A percentile compares a stretch with the other conserved stretches of the same genome.
Evolutionary conservation across 306 rosid species (phyloP).

Genomic region (Myrica gale): DNA sequence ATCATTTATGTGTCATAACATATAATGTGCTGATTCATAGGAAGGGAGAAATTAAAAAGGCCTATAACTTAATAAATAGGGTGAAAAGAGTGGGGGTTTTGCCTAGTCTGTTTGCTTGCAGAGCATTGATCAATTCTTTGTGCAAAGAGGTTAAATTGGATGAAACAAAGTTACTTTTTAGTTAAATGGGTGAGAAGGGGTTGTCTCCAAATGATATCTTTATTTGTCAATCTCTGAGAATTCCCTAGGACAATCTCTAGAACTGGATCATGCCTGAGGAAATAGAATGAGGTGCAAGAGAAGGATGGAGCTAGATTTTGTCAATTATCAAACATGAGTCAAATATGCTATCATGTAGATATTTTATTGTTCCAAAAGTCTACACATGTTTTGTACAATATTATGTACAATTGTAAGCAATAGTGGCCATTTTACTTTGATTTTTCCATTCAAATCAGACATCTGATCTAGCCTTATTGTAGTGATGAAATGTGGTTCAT

Average conservation of each 20-base stretch:
- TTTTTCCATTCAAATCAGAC: no score
- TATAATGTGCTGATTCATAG: slow-evolving; percentile 64
- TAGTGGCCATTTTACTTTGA: no score
- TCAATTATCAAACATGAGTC: no score
- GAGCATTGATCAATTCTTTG: slow-evolving; percentile 67
- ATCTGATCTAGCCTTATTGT: slow-evolving; percentile 87
- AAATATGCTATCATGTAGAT: no score
- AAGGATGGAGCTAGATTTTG: neutral
- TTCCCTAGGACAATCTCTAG: neutral
- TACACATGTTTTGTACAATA: no score
- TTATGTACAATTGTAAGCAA: no score
- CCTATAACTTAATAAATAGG: slow-evolving; percentile 59
- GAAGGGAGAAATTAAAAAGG: slow-evolving; percentile 50
- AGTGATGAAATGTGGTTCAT: slow-evolving; percentile 35
- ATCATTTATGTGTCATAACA: no score
- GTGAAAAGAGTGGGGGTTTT: slow-evolving; percentile 52
- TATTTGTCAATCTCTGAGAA: neutral
- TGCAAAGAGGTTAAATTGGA: slow-evolving; percentile 66
- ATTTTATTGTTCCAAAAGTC: no score
- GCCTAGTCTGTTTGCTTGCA: slow-evolving; percentile 69
- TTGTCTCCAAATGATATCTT: slow-evolving; percentile 62
- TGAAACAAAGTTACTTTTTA: slow-evolving; percentile 63
- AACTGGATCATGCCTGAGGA: neutral
- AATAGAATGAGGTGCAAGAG: neutral
- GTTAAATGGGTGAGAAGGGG: slow-evolving; percentile 47